Percentiles rank a stretch among this genome's conserved stretches.
Evolutionary conservation across 169 alveolate species (phyloP).

Genomic region (Hepatocystis sp.): DNA sequence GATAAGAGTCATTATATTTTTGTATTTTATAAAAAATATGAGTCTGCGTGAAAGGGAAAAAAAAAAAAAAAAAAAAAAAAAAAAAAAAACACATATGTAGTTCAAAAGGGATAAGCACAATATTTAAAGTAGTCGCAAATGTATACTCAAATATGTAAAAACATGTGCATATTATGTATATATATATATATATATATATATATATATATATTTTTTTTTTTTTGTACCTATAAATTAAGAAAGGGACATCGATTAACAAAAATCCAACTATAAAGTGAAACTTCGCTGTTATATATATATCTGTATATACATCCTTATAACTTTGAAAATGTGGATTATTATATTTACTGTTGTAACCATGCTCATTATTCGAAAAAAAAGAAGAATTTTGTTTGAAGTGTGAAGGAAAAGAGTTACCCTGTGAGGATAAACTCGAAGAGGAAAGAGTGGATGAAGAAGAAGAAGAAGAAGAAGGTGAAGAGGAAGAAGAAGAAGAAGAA

Average conservation of each 20-base stretch:
- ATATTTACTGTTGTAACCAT: constrained; percentile 3
- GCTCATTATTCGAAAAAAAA: too few relatives aligned
- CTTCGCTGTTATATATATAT: constrained; percentile 63
- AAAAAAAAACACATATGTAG: not conserved
- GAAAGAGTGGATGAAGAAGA: constrained; percentile 4
- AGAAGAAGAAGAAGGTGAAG: constrained; percentile 16
- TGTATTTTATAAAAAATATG: constrained; percentile 38
- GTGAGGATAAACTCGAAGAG: not conserved
- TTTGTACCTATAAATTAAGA: constrained; percentile 43
- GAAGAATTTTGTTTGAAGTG: too few relatives aligned
- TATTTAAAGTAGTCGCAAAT: too few relatives aligned
- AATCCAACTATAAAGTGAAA: constrained; percentile 68
- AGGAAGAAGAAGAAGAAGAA: not conserved
- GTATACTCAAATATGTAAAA: too few relatives aligned
- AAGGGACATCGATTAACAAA: constrained; percentile 54
- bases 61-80: not conserved
- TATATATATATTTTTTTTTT: too few relatives aligned
- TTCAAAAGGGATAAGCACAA: too few relatives aligned
- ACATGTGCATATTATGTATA: too few relatives aligned
- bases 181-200: too few relatives aligned
- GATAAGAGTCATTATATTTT: constrained; percentile 39
- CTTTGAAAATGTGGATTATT: constrained; percentile 19
- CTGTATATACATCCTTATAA: constrained; percentile 63
- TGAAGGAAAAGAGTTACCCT: too few relatives aligned
- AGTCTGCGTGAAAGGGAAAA: constrained; percentile 11